Percentiles rank a stretch among this genome's conserved stretches.
phyloP scores from a whole-genome alignment of 495 filamentous ascomycete genomes.

The Aspergillus leporis region DNA sequence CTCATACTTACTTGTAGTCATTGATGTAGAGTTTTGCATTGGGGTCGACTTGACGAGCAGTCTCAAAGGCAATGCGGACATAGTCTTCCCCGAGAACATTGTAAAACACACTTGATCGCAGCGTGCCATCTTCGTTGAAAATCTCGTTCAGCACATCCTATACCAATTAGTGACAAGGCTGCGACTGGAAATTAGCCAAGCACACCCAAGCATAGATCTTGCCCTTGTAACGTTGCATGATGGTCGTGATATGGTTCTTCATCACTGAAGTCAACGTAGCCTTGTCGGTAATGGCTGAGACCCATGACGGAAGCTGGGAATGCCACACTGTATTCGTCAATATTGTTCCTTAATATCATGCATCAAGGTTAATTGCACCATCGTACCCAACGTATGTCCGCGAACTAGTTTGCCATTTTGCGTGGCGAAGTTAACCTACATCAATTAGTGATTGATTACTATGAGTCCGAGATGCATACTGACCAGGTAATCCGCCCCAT shows the following conservation, averaged over 20 bases:
- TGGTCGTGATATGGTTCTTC: slow-evolving; percentile 29
- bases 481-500: slow-evolving; percentile 43
- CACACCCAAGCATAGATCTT: slow-evolving; percentile 51
- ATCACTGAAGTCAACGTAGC: slow-evolving; percentile 41
- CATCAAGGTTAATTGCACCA: neutral
- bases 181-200: neutral
- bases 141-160: slow-evolving; percentile 72
- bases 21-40: slow-evolving; percentile 67
- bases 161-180: slow-evolving; percentile 15
- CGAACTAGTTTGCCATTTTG: slow-evolving; percentile 49
- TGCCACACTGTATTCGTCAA: slow-evolving; percentile 41
- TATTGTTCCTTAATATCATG: slow-evolving; percentile 1
- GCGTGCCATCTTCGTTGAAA: slow-evolving; percentile 66
- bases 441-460: neutral
- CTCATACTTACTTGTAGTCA: slow-evolving; percentile 46
- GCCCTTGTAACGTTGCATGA: slow-evolving; percentile 38
- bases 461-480: neutral
- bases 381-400: slow-evolving; percentile 49
- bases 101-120: slow-evolving; percentile 57
- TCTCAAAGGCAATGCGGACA: slow-evolving; percentile 58
- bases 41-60: slow-evolving; percentile 55
- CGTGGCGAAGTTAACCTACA: slow-evolving; percentile 47
- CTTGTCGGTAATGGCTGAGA: slow-evolving; percentile 45
- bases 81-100: slow-evolving; percentile 57
- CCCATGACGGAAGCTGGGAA: slow-evolving; percentile 55